Evolutionary conservation across 768 basidiomycete species (phyloP).

Genomic region (Tylopilus sp.): DNA sequence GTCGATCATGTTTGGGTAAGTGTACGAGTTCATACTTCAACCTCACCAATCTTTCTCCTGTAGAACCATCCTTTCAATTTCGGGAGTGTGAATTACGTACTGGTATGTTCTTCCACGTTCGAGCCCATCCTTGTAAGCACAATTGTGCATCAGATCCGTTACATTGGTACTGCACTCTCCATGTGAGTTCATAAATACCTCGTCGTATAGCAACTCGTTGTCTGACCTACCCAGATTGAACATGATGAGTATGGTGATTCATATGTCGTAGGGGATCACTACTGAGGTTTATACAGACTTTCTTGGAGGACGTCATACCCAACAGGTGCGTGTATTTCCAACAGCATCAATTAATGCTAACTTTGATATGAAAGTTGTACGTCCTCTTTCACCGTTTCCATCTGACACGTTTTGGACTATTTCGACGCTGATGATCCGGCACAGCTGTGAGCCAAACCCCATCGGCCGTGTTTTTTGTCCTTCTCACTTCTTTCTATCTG

Average conservation of each 20-base stretch:
- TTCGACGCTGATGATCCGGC: not conserved
- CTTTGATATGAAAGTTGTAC: constrained; percentile 13
- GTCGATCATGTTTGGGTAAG: constrained; percentile 22
- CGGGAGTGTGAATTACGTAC: constrained; percentile 18
- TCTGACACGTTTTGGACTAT: not conserved
- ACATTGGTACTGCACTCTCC: constrained; percentile 17
- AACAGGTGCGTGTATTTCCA: constrained; percentile 4
- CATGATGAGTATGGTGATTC: constrained; percentile 2
- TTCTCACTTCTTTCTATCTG: not conserved
- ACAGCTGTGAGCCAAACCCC: constrained; percentile 14
- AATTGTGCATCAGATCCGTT: constrained; percentile 18
- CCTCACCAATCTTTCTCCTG: not conserved
- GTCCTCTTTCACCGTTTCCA: not conserved
- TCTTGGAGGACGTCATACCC: constrained; percentile 4
- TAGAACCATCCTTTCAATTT: constrained; percentile 8
- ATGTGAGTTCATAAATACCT: constrained; percentile 10
- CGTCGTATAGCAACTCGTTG: not conserved
- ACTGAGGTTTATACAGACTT: constrained; percentile 10
- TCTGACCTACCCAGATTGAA: constrained; percentile 4
- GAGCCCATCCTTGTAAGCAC: no score
- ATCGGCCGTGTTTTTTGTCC: not conserved
- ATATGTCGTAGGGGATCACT: not conserved
- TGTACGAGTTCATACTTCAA: no score
- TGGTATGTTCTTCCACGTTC: constrained; percentile 14
- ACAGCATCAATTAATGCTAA: not conserved